Evolutionary conservation across 1,284 basidiomycete genomes (phyloP).

Genomic region (Trichosporon ovoides): DNA sequence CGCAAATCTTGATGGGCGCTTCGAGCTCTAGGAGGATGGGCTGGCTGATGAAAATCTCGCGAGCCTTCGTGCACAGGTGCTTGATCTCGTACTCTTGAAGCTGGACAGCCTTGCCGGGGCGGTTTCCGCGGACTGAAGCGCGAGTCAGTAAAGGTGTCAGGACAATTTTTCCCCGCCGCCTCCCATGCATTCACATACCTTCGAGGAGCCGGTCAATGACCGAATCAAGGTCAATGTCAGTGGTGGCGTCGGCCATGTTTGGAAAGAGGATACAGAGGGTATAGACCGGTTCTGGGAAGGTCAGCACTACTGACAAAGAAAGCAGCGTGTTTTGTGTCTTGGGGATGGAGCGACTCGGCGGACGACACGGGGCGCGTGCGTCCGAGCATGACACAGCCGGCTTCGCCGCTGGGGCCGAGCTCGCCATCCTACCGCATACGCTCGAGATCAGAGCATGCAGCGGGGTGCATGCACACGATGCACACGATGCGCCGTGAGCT

Average conservation of each 20-base stretch:
- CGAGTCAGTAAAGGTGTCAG: not conserved
- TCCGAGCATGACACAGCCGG: constrained; percentile 4
- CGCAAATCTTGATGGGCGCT: constrained; percentile 61
- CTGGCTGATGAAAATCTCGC: constrained; percentile 60
- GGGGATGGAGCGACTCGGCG: not conserved
- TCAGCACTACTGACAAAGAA: not conserved
- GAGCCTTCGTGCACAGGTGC: constrained; percentile 57
- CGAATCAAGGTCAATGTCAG: constrained; percentile 92
- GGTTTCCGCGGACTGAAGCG: constrained; percentile 55
- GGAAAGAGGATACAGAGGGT: not conserved
- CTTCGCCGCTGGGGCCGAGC: not conserved
- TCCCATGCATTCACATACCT: constrained; percentile 59
- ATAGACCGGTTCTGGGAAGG: constrained; percentile 2
- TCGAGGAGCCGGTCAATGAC: constrained; percentile 94
- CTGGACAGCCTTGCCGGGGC: constrained; percentile 58
- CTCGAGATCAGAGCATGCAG: not conserved
- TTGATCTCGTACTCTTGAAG: constrained; percentile 60
- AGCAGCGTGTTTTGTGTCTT: not conserved
- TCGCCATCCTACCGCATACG: not conserved
- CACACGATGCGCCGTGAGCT: not conserved
- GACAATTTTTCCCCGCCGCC: not conserved
- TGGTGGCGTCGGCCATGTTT: constrained; percentile 51
- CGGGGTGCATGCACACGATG: not conserved
- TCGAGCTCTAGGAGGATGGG: constrained; percentile 60
- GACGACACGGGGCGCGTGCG: constrained; percentile 2